Conservation (phyloP, 108 stramenopile genomes). For the Nitzschia sp. region DNA sequence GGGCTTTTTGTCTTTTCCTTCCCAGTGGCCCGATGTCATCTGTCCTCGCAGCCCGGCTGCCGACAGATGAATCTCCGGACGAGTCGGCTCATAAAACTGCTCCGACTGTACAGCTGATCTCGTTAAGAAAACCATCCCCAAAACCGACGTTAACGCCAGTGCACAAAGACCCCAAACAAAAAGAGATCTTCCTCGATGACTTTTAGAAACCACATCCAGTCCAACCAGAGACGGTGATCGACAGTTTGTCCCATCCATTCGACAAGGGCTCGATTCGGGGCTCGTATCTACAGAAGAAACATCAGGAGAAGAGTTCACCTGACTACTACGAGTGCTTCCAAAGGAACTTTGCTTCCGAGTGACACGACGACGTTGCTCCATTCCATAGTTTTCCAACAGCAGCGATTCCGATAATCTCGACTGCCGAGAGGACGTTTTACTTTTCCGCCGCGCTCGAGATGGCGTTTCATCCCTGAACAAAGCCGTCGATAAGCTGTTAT, state of each 20-base stretch:
- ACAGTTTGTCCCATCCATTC: background rate
- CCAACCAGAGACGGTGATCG: background rate
- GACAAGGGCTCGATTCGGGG: conserved; percentile 24
- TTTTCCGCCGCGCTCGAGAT: conserved; percentile 17
- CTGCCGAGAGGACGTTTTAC: conserved; percentile 3
- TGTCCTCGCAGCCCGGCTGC: conserved; percentile 35
- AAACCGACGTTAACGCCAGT: conserved; percentile 4
- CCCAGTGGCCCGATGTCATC: conserved; percentile 27
- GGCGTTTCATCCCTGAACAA: conserved; percentile 14
- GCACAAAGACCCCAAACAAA: conserved; percentile 3
- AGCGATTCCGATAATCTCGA: conserved; percentile 23
- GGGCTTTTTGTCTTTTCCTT: background rate
- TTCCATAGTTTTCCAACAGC: conserved; percentile 18
- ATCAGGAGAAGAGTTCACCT: conserved; percentile 5
- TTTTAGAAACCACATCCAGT: background rate
- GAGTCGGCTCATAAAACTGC: background rate
- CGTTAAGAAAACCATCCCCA: conserved; percentile 31
- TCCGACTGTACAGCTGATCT: background rate
- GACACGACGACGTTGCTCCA: background rate
- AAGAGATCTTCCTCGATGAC: background rate
- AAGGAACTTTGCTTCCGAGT: background rate
- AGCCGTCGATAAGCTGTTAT: background rate
- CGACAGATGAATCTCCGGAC: conserved; percentile 11
- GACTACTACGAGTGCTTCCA: background rate
- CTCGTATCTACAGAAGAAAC: conserved; percentile 22